phyloP scores from a whole-genome alignment of 495 filamentous ascomycete species.

The Penicillium coprophilum region DNA sequence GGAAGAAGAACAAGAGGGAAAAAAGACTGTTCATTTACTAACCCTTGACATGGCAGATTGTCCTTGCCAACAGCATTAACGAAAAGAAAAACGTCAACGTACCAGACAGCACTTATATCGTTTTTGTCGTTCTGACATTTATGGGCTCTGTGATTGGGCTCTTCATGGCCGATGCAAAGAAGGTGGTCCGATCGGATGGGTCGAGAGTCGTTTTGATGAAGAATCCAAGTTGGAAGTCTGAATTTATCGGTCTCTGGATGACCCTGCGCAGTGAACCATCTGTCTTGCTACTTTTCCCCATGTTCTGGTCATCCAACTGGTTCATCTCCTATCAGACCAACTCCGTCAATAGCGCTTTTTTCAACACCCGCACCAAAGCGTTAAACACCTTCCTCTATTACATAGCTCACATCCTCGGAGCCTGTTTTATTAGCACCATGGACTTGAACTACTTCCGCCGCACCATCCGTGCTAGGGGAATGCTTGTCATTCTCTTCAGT shows the following conservation, averaged over 20 bases:
- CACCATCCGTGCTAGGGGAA: conserved; percentile 34
- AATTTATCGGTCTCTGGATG: conserved; percentile 36
- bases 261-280: conserved; percentile 35
- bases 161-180: conserved; percentile 53
- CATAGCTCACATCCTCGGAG: conserved; percentile 49
- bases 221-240: conserved; percentile 62
- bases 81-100: conserved; percentile 32
- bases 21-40: not conserved
- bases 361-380: conserved; percentile 45
- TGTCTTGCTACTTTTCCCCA: conserved; percentile 44
- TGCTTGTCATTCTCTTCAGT: conserved; percentile 35
- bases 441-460: conserved; percentile 37
- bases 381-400: conserved; percentile 49
- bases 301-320: conserved; percentile 63
- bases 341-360: conserved; percentile 42
- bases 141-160: conserved; percentile 57
- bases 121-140: conserved; percentile 44
- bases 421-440: conserved; percentile 37
- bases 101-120: conserved; percentile 47
- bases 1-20: no score
- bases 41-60: conserved; percentile 8
- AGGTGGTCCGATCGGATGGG: conserved; percentile 71
- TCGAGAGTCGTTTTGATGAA: conserved; percentile 76
- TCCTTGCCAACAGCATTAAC: conserved; percentile 44
- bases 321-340: conserved; percentile 70